Evolutionary conservation across 805 yeast genomes (phyloP).

Genomic region (Saccharomycopsis microspora): DNA sequence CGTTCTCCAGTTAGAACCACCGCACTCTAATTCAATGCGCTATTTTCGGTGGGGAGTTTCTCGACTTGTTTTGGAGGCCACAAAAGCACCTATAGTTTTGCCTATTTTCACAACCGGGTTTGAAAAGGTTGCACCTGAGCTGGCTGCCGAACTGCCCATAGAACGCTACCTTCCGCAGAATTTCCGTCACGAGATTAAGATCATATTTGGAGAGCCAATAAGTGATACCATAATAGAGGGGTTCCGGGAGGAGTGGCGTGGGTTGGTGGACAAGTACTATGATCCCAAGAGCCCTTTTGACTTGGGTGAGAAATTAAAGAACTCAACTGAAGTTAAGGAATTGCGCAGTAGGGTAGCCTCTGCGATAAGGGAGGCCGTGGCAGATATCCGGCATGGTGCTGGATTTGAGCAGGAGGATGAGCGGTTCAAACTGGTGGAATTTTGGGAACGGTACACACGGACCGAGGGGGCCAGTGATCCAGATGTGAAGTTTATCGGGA

Average conservation of each 20-base stretch:
- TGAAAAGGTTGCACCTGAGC: constrained; percentile 78
- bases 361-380: constrained; percentile 52
- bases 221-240: constrained; percentile 45
- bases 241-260: constrained; percentile 63
- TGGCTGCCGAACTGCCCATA: constrained; percentile 39
- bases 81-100: constrained; percentile 72
- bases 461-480: constrained; percentile 60
- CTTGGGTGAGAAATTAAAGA: constrained; percentile 46
- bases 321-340: constrained; percentile 52
- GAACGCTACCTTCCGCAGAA: constrained; percentile 51
- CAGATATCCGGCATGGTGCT: constrained; percentile 29
- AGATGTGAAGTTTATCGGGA: constrained; percentile 60
- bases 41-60: constrained; percentile 95
- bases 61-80: constrained; percentile 70
- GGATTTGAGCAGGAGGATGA: constrained; percentile 45
- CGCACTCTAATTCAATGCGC: constrained; percentile 78
- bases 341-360: constrained; percentile 64
- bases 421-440: constrained; percentile 52
- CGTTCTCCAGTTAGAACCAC: constrained; percentile 75
- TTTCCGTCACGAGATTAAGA: constrained; percentile 54
- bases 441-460: constrained; percentile 62
- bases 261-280: constrained; percentile 41
- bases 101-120: constrained; percentile 84
- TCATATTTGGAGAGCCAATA: constrained; percentile 62
- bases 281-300: constrained; percentile 44